Evolutionary conservation across 176 grass and related monocot genomes (phyloP).

Genomic region (Zea luxurians): DNA sequence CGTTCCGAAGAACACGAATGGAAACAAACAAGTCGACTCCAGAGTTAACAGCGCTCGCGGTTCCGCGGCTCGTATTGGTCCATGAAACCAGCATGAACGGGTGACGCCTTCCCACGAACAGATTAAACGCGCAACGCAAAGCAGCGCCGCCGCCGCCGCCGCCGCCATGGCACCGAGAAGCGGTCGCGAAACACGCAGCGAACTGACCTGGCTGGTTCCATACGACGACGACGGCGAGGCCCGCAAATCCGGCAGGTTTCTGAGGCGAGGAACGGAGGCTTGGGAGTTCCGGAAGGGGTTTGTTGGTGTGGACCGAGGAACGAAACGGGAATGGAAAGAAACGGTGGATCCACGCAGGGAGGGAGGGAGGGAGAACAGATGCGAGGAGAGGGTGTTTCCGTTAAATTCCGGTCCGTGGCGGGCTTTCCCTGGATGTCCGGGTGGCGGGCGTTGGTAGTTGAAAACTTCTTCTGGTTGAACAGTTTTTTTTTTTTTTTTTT

Average conservation of each 20-base stretch:
- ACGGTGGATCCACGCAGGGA: slow-evolving; percentile 32
- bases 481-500: background rate
- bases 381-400: slow-evolving; percentile 16
- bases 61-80: background rate
- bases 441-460: slow-evolving; percentile 39
- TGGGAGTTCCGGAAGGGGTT: slow-evolving; percentile 30
- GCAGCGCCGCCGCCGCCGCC: slow-evolving; percentile 4
- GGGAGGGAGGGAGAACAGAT: slow-evolving; percentile 13
- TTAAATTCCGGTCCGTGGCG: slow-evolving; percentile 40
- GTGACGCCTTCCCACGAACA: slow-evolving; percentile 31
- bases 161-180: slow-evolving; percentile 36
- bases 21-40: background rate
- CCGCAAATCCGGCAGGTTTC: slow-evolving; percentile 30
- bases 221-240: background rate
- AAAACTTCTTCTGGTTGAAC: slow-evolving; percentile 29
- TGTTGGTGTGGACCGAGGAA: slow-evolving; percentile 33
- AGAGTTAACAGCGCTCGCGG: background rate
- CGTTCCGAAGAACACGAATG: background rate
- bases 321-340: slow-evolving; percentile 31
- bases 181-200: background rate
- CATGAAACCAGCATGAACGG: background rate
- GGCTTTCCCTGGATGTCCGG: slow-evolving; percentile 5
- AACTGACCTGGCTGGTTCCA: slow-evolving; percentile 38
- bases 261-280: background rate
- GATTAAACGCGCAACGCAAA: slow-evolving; percentile 1